These are phyloP conservation scores for Forsythia suspensa DNA, from an alignment of 257 asterid species.

Conservation along the genomic window DNA sequence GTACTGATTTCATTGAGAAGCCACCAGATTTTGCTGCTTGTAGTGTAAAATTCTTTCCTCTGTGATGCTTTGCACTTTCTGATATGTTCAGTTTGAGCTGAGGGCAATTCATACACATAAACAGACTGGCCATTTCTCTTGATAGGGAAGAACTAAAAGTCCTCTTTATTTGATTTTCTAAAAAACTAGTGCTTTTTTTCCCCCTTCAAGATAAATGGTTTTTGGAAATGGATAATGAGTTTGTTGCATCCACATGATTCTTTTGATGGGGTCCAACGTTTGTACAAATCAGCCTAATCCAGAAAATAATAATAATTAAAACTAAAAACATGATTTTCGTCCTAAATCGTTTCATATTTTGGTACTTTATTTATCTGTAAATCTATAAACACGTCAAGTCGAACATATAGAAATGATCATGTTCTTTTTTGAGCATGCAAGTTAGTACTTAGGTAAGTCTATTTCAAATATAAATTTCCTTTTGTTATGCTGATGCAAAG, in stretches of 20 bases:
- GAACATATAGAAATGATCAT: too few relatives aligned
- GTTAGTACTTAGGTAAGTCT: too few relatives aligned
- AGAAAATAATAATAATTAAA: not conserved
- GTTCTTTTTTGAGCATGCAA: too few relatives aligned
- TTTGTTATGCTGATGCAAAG: too few relatives aligned
- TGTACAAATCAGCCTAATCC: not conserved
- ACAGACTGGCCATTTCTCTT: conserved; percentile 30
- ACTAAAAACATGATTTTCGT: too few relatives aligned
- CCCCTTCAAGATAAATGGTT: not conserved
- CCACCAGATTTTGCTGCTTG: conserved; percentile 70
- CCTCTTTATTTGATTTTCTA: not conserved
- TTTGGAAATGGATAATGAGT: conserved; percentile 44
- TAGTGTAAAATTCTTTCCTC: conserved; percentile 12
- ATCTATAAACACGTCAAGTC: too few relatives aligned
- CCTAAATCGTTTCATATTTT: too few relatives aligned
- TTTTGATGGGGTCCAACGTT: conserved; percentile 7
- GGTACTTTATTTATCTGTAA: too few relatives aligned
- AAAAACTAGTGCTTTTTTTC: not conserved
- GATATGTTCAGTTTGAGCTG: conserved; percentile 3
- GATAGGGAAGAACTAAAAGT: not conserved
- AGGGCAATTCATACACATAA: conserved; percentile 19
- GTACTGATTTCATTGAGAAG: conserved; percentile 58
- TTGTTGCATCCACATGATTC: conserved; percentile 31
- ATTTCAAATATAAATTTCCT: too few relatives aligned
- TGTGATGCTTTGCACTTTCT: conserved; percentile 24